phyloP scores from a whole-genome alignment of 2,329 filamentous ascomycete species.

The Cladosporium halotolerans region DNA sequence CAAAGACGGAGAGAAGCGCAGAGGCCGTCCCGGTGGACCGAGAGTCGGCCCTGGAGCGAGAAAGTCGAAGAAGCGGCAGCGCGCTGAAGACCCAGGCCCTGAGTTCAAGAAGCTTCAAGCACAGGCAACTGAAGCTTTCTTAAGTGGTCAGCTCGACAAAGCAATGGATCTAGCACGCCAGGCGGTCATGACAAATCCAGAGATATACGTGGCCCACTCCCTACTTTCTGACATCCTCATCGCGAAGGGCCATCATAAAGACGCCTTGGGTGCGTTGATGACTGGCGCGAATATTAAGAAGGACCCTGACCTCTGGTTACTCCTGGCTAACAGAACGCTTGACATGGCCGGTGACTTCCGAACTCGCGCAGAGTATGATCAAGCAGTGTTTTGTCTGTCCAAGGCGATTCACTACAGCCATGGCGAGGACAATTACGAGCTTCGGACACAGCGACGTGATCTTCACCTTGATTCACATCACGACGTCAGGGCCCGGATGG shows the following conservation, averaged over 20 bases:
- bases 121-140: constrained; percentile 61
- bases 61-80: constrained; percentile 28
- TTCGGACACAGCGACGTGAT: constrained; percentile 49
- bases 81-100: constrained; percentile 55
- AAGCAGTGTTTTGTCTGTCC: constrained; percentile 49
- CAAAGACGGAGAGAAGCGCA: constrained; percentile 16
- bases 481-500: constrained; percentile 41
- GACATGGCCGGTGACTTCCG: constrained; percentile 40
- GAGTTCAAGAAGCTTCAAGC: constrained; percentile 65
- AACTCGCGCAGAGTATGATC: constrained; percentile 36
- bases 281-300: constrained; percentile 51
- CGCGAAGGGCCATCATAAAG: constrained; percentile 50
- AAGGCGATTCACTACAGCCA: constrained; percentile 45
- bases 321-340: constrained; percentile 50
- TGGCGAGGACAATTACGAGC: constrained; percentile 41
- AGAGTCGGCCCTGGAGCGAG: constrained; percentile 14
- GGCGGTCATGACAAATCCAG: constrained; percentile 53
- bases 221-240: constrained; percentile 55
- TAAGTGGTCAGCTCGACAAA: constrained; percentile 54
- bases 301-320: constrained; percentile 52
- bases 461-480: constrained; percentile 47
- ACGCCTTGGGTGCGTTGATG: constrained; percentile 51
- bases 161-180: constrained; percentile 48
- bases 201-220: constrained; percentile 56
- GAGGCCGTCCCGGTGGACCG: constrained; percentile 15